Evolutionary conservation across 169 alveolate species (phyloP), one percentile per base, ranked within the genome.

Genomic region (Plasmodium ovale): DNA sequence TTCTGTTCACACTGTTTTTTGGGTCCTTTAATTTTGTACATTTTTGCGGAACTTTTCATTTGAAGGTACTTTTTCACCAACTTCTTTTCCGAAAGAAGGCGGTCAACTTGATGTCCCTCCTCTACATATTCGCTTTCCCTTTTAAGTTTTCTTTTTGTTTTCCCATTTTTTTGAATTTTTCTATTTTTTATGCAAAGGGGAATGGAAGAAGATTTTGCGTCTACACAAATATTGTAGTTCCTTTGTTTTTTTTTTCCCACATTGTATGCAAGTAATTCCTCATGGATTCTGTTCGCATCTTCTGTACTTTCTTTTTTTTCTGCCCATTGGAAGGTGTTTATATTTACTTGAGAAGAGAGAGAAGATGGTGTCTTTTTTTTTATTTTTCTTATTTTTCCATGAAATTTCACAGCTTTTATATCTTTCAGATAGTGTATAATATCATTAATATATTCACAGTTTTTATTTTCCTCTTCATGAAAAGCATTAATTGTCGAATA

Each of bases 141-240:
- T 60, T 27, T 7, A 7, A 14, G 0, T 29, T 29, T 60, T 33
- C 54, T 35, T 31, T 33, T 67, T 16, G 31, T 67, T 39, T n/a
- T 39, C 21, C 25, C 54, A 25, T 72, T 54, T 54, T 72, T 72
- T 54, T 72, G 44, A 72, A 72, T 72, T 21, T 9, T 37, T 42
- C 16, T 72, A 12, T 72, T 72, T 54, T 54, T 72, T 35, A 72
- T 44, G 1, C 58, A 5, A 42, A 12, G 44, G 25, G 47, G 7
- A 12, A 47, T 21, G 37, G 33, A 27, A 2, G n/a, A n/a, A n/a
- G n/a, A n/a, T n/a, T n/a, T n/a, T n/a, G n/a, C n/a, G n/a, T 23
- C 21, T 62, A 21, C 64, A 27, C 10, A 6, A 2, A 5, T 14
- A 51, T 0, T 1, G 4, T 33, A 0, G 12, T 42, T 42, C 31